phyloP scores from a whole-genome alignment of 768 basidiomycete genomes.

The Gyrodon lividus region DNA sequence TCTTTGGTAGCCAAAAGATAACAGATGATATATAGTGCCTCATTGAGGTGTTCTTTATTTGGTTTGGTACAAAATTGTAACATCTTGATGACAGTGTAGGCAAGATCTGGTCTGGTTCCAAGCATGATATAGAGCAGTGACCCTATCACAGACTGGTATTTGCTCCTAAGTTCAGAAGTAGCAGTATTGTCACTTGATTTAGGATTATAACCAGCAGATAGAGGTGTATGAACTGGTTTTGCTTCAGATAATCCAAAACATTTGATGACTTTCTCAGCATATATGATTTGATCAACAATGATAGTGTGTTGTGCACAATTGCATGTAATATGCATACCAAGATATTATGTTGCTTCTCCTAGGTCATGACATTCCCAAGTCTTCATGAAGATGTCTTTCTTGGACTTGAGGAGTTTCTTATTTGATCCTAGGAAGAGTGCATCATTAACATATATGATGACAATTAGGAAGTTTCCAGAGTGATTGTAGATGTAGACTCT shows the following conservation, averaged over 20 bases:
- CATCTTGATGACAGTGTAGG: conserved; percentile 23
- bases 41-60: neutral
- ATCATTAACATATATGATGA: neutral
- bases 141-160: conserved; percentile 20
- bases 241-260: conserved; percentile 2
- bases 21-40: neutral
- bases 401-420: neutral
- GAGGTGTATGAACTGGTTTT: conserved; percentile 3
- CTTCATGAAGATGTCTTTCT: neutral
- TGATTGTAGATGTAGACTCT: neutral
- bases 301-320: neutral
- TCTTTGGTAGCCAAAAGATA: neutral
- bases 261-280: conserved; percentile 9
- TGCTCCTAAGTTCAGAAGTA: neutral
- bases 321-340: neutral
- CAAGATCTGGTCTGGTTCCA: conserved; percentile 31
- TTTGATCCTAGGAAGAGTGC: neutral
- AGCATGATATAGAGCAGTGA: conserved; percentile 30
- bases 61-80: conserved; percentile 17
- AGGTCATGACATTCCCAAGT: neutral
- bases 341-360: neutral
- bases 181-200: neutral
- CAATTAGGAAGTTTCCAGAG: neutral
- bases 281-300: conserved; percentile 5
- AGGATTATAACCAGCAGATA: conserved; percentile 6